These are phyloP conservation scores for Clavariopsis aquatica DNA, from an alignment of 495 filamentous ascomycete species.

Conservation along the genomic window DNA sequence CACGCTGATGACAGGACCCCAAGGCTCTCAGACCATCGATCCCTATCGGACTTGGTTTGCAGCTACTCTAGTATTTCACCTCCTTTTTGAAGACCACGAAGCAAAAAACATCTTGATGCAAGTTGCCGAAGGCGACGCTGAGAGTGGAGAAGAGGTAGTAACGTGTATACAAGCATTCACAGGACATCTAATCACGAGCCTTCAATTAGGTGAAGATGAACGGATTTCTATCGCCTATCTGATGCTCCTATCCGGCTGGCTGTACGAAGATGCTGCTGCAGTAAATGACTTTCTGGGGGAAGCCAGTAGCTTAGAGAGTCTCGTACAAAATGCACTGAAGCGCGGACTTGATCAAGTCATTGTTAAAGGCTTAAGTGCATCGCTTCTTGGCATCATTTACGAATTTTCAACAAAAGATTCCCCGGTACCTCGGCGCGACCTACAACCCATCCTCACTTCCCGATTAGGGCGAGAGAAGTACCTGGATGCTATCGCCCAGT, in stretches of 20 bases:
- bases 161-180: conserved; percentile 88
- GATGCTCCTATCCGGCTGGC: conserved; percentile 89
- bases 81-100: conserved; percentile 79
- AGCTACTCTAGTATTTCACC: conserved; percentile 81
- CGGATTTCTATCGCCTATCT: conserved; percentile 82
- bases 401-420: conserved; percentile 98
- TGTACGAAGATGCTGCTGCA: conserved; percentile 88
- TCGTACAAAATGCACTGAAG: conserved; percentile 72
- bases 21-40: conserved; percentile 63
- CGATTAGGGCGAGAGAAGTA: conserved; percentile 86
- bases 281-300: conserved; percentile 95
- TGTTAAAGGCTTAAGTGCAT: conserved; percentile 77
- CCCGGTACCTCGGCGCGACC: conserved; percentile 76
- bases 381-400: conserved; percentile 85
- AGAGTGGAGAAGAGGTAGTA: conserved; percentile 89
- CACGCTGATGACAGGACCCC: conserved; percentile 65
- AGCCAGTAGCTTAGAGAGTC: conserved; percentile 83
- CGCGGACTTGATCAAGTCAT: conserved; percentile 61
- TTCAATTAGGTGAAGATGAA: conserved; percentile 76
- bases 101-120: conserved; percentile 78
- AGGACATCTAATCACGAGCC: conserved; percentile 72
- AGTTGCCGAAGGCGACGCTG: conserved; percentile 85
- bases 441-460: conserved; percentile 77
- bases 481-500: conserved; percentile 75
- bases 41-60: conserved; percentile 94